Evolutionary conservation across 1,139 yeast species (phyloP).

Genomic region (Diutina pseudorugosa): DNA sequence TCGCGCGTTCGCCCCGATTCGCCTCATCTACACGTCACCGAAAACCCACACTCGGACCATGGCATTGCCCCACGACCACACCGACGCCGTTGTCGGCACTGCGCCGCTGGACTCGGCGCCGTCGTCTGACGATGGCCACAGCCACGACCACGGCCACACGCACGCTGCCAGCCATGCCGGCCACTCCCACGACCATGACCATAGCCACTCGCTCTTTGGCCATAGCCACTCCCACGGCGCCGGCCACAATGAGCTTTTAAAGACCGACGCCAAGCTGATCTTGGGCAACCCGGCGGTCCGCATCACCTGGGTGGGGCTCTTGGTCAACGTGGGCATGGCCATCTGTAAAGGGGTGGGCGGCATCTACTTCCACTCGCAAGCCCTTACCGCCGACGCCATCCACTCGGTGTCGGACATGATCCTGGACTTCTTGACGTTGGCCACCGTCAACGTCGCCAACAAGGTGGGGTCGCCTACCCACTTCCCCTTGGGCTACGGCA

Average conservation of each 20-base stretch:
- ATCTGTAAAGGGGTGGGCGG: slow-evolving; percentile 84
- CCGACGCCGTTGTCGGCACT: background rate
- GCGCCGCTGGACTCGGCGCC: background rate
- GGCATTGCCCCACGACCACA: background rate
- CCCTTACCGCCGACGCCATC: slow-evolving; percentile 85
- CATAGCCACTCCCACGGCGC: slow-evolving; percentile 19
- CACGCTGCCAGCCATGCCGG: background rate
- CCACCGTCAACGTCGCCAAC: slow-evolving; percentile 73
- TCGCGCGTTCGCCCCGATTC: background rate
- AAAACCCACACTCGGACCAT: background rate
- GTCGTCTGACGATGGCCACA: no score
- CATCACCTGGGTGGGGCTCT: slow-evolving; percentile 84
- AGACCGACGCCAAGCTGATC: slow-evolving; percentile 14
- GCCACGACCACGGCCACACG: background rate
- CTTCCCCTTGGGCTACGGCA: slow-evolving; percentile 87
- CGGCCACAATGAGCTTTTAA: slow-evolving; percentile 29
- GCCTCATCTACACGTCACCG: background rate
- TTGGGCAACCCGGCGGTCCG: slow-evolving; percentile 72
- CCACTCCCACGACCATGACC: slow-evolving; percentile 6
- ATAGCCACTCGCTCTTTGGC: slow-evolving; percentile 12
- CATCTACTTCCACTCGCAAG: slow-evolving; percentile 84
- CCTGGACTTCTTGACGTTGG: slow-evolving; percentile 78
- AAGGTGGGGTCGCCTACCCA: slow-evolving; percentile 45
- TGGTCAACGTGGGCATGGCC: slow-evolving; percentile 79
- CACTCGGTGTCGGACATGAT: slow-evolving; percentile 86